Base-by-base conservation (phyloP, 1,139 yeast genomes). In the Protomyces inouyei region DNA sequence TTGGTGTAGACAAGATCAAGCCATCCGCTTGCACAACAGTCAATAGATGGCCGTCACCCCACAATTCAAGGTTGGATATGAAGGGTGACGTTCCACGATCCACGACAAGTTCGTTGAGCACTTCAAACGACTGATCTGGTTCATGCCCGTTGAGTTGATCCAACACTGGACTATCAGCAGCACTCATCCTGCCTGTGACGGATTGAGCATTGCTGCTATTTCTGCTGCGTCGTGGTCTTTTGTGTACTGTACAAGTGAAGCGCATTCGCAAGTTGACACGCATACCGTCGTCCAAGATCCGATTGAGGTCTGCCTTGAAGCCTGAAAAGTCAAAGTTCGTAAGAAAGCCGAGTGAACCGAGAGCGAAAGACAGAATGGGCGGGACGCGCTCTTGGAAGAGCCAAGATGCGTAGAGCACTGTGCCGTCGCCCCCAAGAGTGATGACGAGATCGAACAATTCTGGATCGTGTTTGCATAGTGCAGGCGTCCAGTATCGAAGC, bases 21-120 rank as follows among this genome's bases (percentile, higher is more conserved):
- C 97, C 97, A 74, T 90, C 96, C 0, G 96, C 96, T 73, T 89
- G 96, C 0, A 93, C 95, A 18, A 88, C 86, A 0, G 97, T 89
- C 65, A 89, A 77, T 48, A 89, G 76, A 1, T 87, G 82, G 6
- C 14, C 57, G 72, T 89, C 93, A 3, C 96, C 96, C 70, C 86
- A 89, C 35, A 89, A 75, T 71, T 89, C 96, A 67, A 89, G 78
- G 80, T 86, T 87, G 0, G 96, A 87, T 2, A 89, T 88, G 77
- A 85, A 89, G 0, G 97, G 95, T 28, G 90, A 85, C 0, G 96
- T 95, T 0, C 97, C 97, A 64, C 97, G 78, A 72, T 89, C 97
- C 46, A 89, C 84, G 1, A 91, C 92, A 67, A 89, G 76, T 73
- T 89, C 97, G 73, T 89, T 89, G 68, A 89, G 79, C 3, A 88